Evolutionary conservation across 371 early-diverging fungal species (phyloP).

Genomic region (Mortierella polycephala): DNA sequence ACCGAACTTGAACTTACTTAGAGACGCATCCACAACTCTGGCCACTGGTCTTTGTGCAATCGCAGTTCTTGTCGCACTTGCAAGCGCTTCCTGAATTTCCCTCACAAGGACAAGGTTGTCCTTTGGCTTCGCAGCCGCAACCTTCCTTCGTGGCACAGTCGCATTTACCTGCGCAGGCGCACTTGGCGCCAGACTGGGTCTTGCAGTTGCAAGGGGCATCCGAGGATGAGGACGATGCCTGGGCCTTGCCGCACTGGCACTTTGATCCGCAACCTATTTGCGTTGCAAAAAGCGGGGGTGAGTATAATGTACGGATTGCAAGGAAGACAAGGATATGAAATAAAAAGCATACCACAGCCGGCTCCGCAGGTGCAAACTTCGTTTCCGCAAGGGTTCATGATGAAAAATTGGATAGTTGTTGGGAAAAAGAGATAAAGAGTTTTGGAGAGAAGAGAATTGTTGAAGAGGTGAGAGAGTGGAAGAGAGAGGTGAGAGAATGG

Average conservation of each 20-base stretch:
- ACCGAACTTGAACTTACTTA: background rate
- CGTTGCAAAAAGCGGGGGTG: background rate
- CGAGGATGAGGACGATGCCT: conserved; percentile 13
- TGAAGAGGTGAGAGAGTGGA: background rate
- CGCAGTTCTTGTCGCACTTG: conserved; percentile 34
- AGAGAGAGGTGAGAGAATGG: background rate
- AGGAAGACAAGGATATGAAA: background rate
- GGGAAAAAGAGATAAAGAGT: background rate
- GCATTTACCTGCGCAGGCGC: conserved; percentile 16
- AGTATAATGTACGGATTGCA: too few relatives aligned
- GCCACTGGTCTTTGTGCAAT: conserved; percentile 21
- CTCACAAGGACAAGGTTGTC: conserved; percentile 40
- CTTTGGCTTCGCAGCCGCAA: conserved; percentile 32
- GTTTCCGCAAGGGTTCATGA: conserved; percentile 50
- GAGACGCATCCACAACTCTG: conserved; percentile 21
- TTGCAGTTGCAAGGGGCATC: conserved; percentile 27
- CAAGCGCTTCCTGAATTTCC: conserved; percentile 22
- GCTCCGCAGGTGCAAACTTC: conserved; percentile 36
- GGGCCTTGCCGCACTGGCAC: conserved; percentile 44
- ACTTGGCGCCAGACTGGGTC: conserved; percentile 16
- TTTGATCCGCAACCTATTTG: conserved; percentile 29
- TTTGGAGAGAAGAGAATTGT: background rate
- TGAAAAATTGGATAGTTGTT: background rate
- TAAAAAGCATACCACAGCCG: conserved; percentile 25
- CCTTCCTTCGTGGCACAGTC: conserved; percentile 21